Base-by-base conservation (phyloP, 306 rosid genomes). In the Cucumis cinereus region DNA sequence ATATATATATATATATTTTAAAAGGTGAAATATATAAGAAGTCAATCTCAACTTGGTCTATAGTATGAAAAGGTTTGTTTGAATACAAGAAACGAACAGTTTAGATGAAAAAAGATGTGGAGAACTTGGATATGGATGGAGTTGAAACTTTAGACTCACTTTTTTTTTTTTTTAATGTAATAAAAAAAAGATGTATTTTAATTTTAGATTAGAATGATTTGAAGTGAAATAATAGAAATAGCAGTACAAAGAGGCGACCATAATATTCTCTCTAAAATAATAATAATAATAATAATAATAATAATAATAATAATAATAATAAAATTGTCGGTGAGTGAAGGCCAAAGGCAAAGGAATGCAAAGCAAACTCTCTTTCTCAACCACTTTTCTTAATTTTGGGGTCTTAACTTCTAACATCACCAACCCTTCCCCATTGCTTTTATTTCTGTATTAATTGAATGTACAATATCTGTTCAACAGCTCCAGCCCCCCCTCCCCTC, bases 261-360 rank as follows among this genome's bases (percentile, higher is more conserved):
- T 45, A 45, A 70, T 70, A 70, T 70, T 45, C 75, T 24, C 75
- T 24, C 8, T 23, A 70, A 69, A 70, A 70, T 2, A 15, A 22
- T 24, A n/a, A n/a, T n/a, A n/a, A n/a, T n/a, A n/a, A n/a, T n/a
- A n/a, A n/a, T n/a, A n/a, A n/a, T n/a, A n/a, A n/a, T n/a, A n/a
- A n/a, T n/a, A n/a, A n/a, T n/a, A n/a, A n/a, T n/a, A n/a, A n/a
- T n/a, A n/a, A n/a, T n/a, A n/a, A n/a, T n/a, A n/a, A n/a, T n/a
- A n/a, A n/a, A n/a, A n/a, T 70, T 70, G 75, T 70, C 75, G 75
- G 57, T 6, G 20, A 69, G 74, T 69, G 56, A 69, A 24, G 36
- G 56, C 22, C 36, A 7, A 70, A 47, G 56, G 4, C 35, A 30
- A 30, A 30, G 35, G 35, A 30, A 30, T 30, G 35, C 55, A 68